Evolutionary conservation across 2,329 filamentous ascomycete genomes (phyloP).

Genomic region (Mycosphaerella arachidis): DNA sequence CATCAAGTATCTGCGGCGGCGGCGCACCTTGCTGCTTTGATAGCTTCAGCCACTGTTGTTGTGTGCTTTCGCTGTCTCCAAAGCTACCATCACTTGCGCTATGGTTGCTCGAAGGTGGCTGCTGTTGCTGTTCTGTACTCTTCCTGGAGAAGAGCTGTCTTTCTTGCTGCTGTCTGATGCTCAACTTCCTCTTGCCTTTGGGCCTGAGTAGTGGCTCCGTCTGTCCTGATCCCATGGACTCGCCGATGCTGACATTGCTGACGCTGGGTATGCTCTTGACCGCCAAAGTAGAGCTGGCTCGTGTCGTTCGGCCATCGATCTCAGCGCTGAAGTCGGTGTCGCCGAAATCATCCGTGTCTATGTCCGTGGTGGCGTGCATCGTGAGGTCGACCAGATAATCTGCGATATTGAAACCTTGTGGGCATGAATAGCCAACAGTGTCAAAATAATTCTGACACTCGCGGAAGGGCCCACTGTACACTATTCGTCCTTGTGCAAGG

Average conservation of each 20-base stretch:
- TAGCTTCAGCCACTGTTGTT: constrained; percentile 59
- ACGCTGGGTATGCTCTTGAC: constrained; percentile 87
- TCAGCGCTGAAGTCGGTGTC: constrained; percentile 51
- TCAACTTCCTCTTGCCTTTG: constrained; percentile 68
- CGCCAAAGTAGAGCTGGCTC: constrained; percentile 79
- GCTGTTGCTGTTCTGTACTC: constrained; percentile 50
- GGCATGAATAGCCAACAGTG: constrained; percentile 83
- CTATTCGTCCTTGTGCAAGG: constrained; percentile 79
- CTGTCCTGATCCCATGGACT: constrained; percentile 50
- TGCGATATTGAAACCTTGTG: constrained; percentile 96
- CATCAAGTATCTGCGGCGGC: constrained; percentile 53
- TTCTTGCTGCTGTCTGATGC: constrained; percentile 80
- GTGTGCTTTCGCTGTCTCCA: constrained; percentile 37
- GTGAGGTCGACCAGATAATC: constrained; percentile 96
- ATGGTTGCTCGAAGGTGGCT: constrained; percentile 45
- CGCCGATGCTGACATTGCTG: constrained; percentile 63
- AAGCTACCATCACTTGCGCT: constrained; percentile 51
- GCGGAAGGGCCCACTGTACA: constrained; percentile 87
- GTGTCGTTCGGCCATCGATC: constrained; percentile 61
- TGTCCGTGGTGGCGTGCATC: constrained; percentile 76
- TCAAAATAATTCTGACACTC: constrained; percentile 93
- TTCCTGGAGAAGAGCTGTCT: constrained; percentile 84
- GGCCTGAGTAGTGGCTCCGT: constrained; percentile 52
- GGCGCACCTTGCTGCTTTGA: constrained; percentile 46
- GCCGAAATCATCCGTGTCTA: constrained; percentile 52